Conservation (phyloP, 148 eudicot genomes). For the Bassia scoparia region DNA sequence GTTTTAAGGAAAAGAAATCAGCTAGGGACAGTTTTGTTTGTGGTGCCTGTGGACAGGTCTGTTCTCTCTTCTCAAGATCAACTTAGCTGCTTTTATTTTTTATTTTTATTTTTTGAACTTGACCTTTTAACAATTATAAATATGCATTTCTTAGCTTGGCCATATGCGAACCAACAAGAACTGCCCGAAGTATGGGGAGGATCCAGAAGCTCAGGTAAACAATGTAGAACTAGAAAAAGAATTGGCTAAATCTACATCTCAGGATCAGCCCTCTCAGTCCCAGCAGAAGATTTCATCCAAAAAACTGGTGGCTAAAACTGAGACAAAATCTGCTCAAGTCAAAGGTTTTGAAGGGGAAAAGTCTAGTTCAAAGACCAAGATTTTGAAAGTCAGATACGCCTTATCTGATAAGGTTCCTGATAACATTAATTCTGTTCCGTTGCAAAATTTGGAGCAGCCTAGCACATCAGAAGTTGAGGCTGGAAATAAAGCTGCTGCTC, state of each 20-base stretch:
- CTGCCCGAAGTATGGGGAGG: constrained; percentile 87
- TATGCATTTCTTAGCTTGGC: constrained; percentile 56
- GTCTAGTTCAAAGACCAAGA: constrained; percentile 57
- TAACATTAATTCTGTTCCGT: constrained; percentile 40
- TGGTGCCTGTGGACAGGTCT: constrained; percentile 98
- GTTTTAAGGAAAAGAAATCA: constrained; percentile 73
- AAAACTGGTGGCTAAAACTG: constrained; percentile 26
- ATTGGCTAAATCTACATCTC: constrained; percentile 36
- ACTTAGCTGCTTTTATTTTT: neutral
- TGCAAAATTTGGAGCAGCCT: constrained; percentile 54
- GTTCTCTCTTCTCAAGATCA: constrained; percentile 22
- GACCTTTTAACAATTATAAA: constrained; percentile 9
- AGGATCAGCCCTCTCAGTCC: constrained; percentile 38
- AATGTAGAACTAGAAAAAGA: constrained; percentile 55
- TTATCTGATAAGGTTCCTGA: constrained; percentile 56
- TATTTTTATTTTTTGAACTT: constrained; percentile 2
- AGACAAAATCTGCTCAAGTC: constrained; percentile 25
- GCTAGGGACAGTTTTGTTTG: constrained; percentile 95
- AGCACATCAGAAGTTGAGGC: constrained; percentile 58
- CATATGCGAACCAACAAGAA: constrained; percentile 96
- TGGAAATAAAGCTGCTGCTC: constrained; percentile 43
- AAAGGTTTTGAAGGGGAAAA: constrained; percentile 66
- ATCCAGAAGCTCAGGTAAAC: constrained; percentile 53
- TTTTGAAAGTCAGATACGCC: constrained; percentile 77
- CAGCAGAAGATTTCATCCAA: constrained; percentile 28